Evolutionary conservation across 148 eudicot genomes (phyloP).

Genomic region (Drosera capensis): DNA sequence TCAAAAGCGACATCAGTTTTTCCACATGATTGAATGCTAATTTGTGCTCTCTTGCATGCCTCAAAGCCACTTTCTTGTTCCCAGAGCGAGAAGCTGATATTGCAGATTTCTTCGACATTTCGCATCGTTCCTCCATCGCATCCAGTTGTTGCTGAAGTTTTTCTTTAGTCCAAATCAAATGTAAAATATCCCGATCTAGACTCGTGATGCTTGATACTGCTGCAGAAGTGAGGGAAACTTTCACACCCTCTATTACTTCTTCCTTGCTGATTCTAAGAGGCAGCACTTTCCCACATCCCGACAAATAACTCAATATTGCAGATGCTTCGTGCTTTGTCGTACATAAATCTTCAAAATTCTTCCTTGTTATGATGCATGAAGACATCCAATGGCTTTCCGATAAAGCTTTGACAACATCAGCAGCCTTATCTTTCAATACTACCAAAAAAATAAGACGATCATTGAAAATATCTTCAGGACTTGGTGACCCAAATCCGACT

Average conservation of each 20-base stretch:
- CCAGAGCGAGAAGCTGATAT: slow-evolving; percentile 50
- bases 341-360: slow-evolving; percentile 42
- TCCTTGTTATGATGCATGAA: slow-evolving; percentile 60
- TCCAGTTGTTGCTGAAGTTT: slow-evolving; percentile 66
- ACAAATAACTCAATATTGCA: slow-evolving; percentile 55
- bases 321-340: slow-evolving; percentile 38
- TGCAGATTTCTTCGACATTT: slow-evolving; percentile 42
- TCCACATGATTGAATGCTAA: slow-evolving; percentile 58
- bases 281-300: slow-evolving; percentile 38
- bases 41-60: slow-evolving; percentile 68
- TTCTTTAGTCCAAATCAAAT: slow-evolving; percentile 66
- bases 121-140: slow-evolving; percentile 46
- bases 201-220: slow-evolving; percentile 31
- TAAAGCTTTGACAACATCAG: slow-evolving; percentile 25
- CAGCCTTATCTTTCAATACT: slow-evolving; percentile 46
- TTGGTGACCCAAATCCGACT: slow-evolving; percentile 18
- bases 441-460: slow-evolving; percentile 36
- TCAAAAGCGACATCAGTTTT: slow-evolving; percentile 30
- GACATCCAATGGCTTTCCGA: slow-evolving; percentile 67
- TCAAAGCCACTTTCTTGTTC: slow-evolving; percentile 42
- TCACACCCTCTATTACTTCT: slow-evolving; percentile 72
- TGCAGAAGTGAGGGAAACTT: slow-evolving; percentile 48
- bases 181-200: slow-evolving; percentile 51
- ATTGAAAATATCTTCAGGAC: slow-evolving; percentile 16
- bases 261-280: slow-evolving; percentile 27